Conservation (phyloP, 805 yeast species). For the Scheffersomyces spartinae region DNA sequence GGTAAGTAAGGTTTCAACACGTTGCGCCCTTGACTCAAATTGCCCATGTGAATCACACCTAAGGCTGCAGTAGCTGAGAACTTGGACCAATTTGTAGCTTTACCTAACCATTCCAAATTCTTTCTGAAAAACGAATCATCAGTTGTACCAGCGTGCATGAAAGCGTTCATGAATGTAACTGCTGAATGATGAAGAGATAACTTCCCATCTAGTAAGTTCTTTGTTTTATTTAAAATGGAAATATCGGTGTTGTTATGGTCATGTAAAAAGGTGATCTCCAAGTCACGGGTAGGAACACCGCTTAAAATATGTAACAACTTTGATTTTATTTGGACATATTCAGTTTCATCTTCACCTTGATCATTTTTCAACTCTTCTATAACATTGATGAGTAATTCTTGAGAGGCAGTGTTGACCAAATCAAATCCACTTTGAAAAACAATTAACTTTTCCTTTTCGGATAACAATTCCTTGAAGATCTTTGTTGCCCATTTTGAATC, state of each 20-base stretch:
- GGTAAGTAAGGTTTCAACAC: conserved; percentile 88
- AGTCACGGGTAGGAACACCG: conserved; percentile 92
- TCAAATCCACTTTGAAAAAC: conserved; percentile 95
- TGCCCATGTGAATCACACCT: conserved; percentile 95
- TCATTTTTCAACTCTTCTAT: conserved; percentile 25
- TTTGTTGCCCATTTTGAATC: conserved; percentile 59
- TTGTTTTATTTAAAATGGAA: conserved; percentile 70
- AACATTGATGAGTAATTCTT: conserved; percentile 62
- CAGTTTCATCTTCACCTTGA: conserved; percentile 14
- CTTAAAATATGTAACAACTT: conserved; percentile 62
- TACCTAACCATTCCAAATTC: conserved; percentile 90
- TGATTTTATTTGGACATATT: conserved; percentile 11
- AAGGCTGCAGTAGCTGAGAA: conserved; percentile 96
- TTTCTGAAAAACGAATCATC: conserved; percentile 85
- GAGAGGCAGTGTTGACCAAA: conserved; percentile 82
- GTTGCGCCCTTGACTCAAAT: conserved; percentile 79
- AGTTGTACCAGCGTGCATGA: conserved; percentile 92
- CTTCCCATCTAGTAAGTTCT: conserved; percentile 76
- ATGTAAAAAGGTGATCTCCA: conserved; percentile 76
- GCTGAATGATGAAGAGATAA: conserved; percentile 93
- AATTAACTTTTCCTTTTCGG: conserved; percentile 33
- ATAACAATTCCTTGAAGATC: conserved; percentile 51
- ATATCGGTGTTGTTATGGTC: conserved; percentile 83
- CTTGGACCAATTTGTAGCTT: conserved; percentile 98
- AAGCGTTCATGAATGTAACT: conserved; percentile 87